phyloP scores from a whole-genome alignment of 768 basidiomycete genomes.

The Tylopilus sp. region DNA sequence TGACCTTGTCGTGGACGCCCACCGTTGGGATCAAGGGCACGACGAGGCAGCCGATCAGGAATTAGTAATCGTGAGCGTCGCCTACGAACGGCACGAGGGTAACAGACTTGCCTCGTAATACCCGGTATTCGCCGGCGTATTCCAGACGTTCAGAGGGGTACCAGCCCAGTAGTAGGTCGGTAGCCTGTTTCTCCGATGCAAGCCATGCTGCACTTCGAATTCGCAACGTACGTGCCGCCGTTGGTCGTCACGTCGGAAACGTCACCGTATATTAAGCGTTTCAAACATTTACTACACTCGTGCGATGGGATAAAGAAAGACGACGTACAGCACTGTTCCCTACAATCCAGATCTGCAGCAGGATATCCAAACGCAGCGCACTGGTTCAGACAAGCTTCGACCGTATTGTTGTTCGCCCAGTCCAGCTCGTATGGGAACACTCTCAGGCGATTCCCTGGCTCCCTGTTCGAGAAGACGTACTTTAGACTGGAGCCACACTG shows the following conservation, averaged over 20 bases:
- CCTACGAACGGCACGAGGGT: not conserved
- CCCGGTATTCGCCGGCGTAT: conserved; percentile 61
- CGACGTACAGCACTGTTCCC: conserved; percentile 67
- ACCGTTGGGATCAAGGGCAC: conserved; percentile 73
- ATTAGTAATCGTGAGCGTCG: conserved; percentile 26
- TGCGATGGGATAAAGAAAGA: not conserved
- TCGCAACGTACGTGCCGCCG: conserved; percentile 30
- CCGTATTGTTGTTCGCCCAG: conserved; percentile 59
- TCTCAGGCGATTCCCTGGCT: conserved; percentile 38
- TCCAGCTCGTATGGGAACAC: conserved; percentile 62
- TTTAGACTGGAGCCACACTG: not conserved
- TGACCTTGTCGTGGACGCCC: conserved; percentile 78
- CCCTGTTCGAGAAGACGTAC: conserved; percentile 36
- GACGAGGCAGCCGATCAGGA: conserved; percentile 55
- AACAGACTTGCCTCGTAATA: conserved; percentile 56
- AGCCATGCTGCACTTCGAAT: conserved; percentile 42
- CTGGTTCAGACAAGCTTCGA: conserved; percentile 59
- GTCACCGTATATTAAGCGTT: conserved; percentile 64
- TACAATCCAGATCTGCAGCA: conserved; percentile 67
- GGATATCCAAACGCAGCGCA: conserved; percentile 72
- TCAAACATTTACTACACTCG: not conserved
- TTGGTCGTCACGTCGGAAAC: conserved; percentile 44
- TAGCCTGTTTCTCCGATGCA: conserved; percentile 63
- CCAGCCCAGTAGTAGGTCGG: conserved; percentile 55
- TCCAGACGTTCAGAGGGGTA: conserved; percentile 53